Conservation (phyloP, 2,329 filamentous ascomycete species). For the Botrytis deweyae region DNA sequence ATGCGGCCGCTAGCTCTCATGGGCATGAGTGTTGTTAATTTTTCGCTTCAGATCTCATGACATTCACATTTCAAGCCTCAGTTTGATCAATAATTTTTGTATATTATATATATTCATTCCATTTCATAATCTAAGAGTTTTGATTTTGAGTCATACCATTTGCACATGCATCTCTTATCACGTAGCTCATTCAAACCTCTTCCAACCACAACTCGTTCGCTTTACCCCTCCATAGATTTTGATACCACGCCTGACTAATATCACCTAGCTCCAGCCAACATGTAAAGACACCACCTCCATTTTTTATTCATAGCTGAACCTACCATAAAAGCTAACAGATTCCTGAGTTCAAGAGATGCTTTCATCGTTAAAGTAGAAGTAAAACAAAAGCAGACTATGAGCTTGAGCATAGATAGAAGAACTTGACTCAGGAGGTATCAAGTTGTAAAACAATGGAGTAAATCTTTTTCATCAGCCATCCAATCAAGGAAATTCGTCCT, state of each 20-base stretch:
- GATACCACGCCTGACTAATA: not conserved
- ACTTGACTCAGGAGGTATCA: not conserved
- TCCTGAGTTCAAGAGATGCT: not conserved
- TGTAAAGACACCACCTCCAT: not conserved
- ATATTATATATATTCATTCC: not conserved
- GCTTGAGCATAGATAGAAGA: not conserved
- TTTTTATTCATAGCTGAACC: not conserved
- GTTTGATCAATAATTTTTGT: not conserved
- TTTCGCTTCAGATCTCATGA: not conserved
- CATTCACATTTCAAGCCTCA: not conserved
- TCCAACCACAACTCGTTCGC: not conserved
- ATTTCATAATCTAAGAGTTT: not conserved
- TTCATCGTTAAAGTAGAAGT: not conserved
- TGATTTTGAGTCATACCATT: not conserved
- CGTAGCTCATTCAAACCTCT: not conserved
- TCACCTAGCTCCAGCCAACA: not conserved
- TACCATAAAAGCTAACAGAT: not conserved
- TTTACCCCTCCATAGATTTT: not conserved
- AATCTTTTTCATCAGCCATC: conserved; percentile 3
- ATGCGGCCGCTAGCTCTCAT: not conserved
- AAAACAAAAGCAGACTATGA: not conserved
- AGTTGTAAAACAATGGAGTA: not conserved
- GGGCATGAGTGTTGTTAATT: not conserved
- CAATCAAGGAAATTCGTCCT: not conserved
- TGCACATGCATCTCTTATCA: not conserved